Percentiles rank a stretch among this genome's conserved stretches.
phyloP scores from a whole-genome alignment of 371 early-diverging fungal genomes.

The Smittium culicis region DNA sequence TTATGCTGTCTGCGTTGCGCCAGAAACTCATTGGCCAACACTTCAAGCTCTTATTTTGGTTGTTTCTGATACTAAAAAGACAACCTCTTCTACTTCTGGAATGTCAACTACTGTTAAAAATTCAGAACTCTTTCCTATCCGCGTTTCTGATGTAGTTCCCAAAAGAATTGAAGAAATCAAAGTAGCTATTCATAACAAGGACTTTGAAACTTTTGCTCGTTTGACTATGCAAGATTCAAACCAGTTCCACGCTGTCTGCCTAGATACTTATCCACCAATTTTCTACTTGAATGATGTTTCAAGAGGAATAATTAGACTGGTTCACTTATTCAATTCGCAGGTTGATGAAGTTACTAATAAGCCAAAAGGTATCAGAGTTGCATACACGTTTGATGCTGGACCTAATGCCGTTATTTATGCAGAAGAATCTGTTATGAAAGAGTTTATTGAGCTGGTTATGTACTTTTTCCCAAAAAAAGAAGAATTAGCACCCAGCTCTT shows the following conservation, averaged over 20 bases:
- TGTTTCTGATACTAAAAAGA: conserved; percentile 83
- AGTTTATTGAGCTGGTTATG: conserved; percentile 65
- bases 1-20: conserved; percentile 76
- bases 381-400: conserved; percentile 94
- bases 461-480: conserved; percentile 68
- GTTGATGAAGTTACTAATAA: conserved; percentile 34
- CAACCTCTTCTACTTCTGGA: conserved; percentile 81
- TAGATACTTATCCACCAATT: conserved; percentile 88
- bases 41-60: conserved; percentile 87
- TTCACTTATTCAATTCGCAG: conserved; percentile 72
- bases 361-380: conserved; percentile 38
- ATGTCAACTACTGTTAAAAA: conserved; percentile 95
- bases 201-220: conserved; percentile 83
- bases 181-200: conserved; percentile 62
- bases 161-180: conserved; percentile 74
- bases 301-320: conserved; percentile 66
- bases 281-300: conserved; percentile 91
- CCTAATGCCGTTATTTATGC: conserved; percentile 97
- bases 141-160: conserved; percentile 71
- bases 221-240: conserved; percentile 96
- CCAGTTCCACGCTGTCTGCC: conserved; percentile 95
- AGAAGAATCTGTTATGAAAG: conserved; percentile 57
- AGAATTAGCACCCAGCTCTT: conserved; percentile 27
- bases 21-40: conserved; percentile 88
- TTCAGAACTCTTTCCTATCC: conserved; percentile 68